Evolutionary conservation across 2,329 filamentous ascomycete genomes (phyloP).

Genomic region (Metarhizium robertsii): DNA sequence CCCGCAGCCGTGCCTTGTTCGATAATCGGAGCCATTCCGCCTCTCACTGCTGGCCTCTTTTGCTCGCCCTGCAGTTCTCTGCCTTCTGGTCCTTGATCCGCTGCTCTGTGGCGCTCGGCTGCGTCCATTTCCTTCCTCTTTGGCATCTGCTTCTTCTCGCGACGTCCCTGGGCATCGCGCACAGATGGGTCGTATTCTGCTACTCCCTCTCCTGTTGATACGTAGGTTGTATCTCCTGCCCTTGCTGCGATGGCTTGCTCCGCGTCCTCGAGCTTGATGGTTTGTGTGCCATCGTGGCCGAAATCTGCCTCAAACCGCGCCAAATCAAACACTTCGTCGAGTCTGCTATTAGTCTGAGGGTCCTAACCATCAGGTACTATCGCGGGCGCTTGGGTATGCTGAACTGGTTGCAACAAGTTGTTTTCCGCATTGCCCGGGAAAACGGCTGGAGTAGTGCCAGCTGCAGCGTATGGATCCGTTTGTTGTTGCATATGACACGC

Average conservation of each 20-base stretch:
- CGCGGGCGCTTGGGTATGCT: background rate
- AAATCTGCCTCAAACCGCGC: background rate
- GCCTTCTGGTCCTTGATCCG: background rate
- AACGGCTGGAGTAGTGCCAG: too few relatives aligned
- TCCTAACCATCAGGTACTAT: background rate
- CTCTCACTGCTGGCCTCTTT: background rate
- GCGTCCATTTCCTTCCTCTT: background rate
- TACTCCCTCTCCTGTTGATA: background rate
- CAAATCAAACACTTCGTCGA: background rate
- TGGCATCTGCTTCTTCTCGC: slow-evolving; percentile 1
- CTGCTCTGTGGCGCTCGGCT: background rate
- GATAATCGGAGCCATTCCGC: too few relatives aligned
- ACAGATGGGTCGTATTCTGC: background rate
- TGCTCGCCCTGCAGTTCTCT: background rate
- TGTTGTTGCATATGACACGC: background rate
- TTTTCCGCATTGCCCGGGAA: background rate
- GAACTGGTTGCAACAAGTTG: background rate
- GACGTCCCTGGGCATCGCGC: slow-evolving; percentile 2
- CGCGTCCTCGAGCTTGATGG: background rate
- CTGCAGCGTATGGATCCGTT: too few relatives aligned
- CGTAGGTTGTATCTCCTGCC: background rate
- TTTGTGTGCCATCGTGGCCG: background rate
- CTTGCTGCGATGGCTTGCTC: background rate
- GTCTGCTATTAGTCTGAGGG: background rate
- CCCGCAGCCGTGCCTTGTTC: background rate